Conservation (phyloP, 495 filamentous ascomycete species). For the Platismatia glauca region DNA sequence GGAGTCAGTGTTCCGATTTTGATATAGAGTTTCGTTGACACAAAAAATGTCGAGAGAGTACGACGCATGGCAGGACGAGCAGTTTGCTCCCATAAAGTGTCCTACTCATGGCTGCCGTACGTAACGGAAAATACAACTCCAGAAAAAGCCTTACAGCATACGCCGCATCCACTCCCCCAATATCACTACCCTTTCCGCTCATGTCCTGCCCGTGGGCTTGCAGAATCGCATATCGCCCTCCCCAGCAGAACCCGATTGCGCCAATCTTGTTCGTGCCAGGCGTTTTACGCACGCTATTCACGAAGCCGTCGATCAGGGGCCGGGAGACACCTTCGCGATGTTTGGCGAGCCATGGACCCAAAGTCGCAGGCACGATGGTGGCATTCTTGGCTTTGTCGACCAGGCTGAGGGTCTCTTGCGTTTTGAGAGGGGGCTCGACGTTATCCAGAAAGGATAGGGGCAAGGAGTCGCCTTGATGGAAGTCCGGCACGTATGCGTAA, state of each 20-base stretch:
- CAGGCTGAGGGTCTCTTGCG: conserved; percentile 16
- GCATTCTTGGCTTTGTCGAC: conserved; percentile 35
- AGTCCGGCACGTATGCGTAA: conserved; percentile 35
- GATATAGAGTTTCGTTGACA: not conserved
- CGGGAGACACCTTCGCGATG: conserved; percentile 29
- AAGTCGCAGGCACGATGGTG: conserved; percentile 30
- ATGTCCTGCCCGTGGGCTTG: conserved; percentile 26
- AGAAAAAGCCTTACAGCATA: conserved; percentile 20
- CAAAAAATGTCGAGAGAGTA: not conserved
- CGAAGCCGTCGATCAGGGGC: conserved; percentile 24
- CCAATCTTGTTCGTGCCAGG: conserved; percentile 32
- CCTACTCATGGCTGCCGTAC: not conserved
- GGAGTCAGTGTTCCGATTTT: not conserved
- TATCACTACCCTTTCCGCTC: conserved; percentile 27
- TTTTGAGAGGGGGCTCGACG: conserved; percentile 28
- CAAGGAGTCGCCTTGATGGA: conserved; percentile 35
- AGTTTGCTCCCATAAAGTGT: not conserved
- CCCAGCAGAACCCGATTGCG: conserved; percentile 38
- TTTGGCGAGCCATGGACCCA: conserved; percentile 33
- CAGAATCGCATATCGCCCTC: conserved; percentile 33
- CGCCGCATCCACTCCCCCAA: conserved; percentile 34
- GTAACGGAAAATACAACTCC: not conserved
- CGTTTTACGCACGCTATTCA: conserved; percentile 28
- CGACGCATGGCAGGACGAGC: not conserved
- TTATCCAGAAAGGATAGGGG: conserved; percentile 31